These are phyloP conservation scores for Aspergillus hancockii DNA, from an alignment of 495 filamentous ascomycete genomes.

Conservation along the genomic window DNA sequence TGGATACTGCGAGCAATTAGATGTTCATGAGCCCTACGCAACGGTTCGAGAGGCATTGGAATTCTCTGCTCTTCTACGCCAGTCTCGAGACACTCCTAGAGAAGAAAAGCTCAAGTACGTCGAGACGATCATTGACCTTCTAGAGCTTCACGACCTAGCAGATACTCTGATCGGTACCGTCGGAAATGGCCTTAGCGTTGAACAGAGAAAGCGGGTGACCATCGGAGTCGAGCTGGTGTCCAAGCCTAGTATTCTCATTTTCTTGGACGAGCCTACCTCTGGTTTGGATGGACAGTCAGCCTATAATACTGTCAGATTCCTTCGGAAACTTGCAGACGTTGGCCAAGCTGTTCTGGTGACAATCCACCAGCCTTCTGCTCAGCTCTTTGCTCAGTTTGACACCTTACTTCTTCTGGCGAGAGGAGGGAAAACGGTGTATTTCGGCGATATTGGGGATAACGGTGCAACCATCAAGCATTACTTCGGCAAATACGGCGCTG, in stretches of 20 bases:
- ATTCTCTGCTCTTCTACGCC: constrained; percentile 61
- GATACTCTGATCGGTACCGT: constrained; percentile 54
- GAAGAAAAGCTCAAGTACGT: constrained; percentile 63
- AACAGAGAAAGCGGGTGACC: constrained; percentile 65
- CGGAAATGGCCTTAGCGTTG: constrained; percentile 56
- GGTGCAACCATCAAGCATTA: constrained; percentile 61
- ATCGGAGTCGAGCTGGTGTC: constrained; percentile 70
- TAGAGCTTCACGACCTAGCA: constrained; percentile 59
- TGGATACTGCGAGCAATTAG: constrained; percentile 62
- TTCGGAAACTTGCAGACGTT: constrained; percentile 63
- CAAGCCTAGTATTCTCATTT: constrained; percentile 68
- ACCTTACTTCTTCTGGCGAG: constrained; percentile 65
- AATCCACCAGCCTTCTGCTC: constrained; percentile 75
- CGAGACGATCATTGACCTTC: constrained; percentile 56
- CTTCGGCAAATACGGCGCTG: constrained; percentile 73
- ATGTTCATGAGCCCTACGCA: constrained; percentile 58
- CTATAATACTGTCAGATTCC: constrained; percentile 64
- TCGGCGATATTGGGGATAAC: constrained; percentile 62
- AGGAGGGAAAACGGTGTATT: constrained; percentile 73
- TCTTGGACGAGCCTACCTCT: constrained; percentile 78
- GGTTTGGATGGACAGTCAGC: constrained; percentile 66
- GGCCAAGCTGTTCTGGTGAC: constrained; percentile 74
- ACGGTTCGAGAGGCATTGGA: constrained; percentile 63
- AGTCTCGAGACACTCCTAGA: constrained; percentile 47
- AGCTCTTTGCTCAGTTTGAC: constrained; percentile 75